phyloP scores from a whole-genome alignment of 169 alveolate genomes.

The Cryptosporidium parvum region DNA sequence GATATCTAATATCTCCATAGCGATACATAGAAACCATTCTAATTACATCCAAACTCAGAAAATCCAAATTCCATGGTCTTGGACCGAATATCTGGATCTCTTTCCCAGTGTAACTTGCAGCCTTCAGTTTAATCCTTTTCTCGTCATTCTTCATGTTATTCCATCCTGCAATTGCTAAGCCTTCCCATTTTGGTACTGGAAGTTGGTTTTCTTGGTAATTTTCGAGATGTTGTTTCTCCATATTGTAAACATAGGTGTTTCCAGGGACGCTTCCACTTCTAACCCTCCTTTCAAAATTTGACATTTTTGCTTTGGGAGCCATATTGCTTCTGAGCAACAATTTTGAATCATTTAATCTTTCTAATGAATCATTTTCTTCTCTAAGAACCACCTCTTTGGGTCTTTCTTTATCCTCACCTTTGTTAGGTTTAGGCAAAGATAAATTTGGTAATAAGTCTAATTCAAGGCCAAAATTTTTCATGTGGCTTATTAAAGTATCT shows the following conservation, averaged over 20 bases:
- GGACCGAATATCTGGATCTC: conserved; percentile 58
- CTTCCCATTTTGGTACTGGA: conserved; percentile 51
- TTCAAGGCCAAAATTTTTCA: conserved; percentile 7
- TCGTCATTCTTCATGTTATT: conserved; percentile 13
- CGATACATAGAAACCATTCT: not conserved
- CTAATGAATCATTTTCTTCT: not conserved
- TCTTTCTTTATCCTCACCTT: not conserved
- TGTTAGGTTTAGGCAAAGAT: not conserved
- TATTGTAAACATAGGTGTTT: not conserved
- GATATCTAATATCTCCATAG: conserved; percentile 20
- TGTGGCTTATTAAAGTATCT: not conserved
- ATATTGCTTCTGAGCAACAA: not conserved
- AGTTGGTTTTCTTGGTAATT: not conserved
- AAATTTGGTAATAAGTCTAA: not conserved
- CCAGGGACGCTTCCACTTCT: conserved; percentile 12
- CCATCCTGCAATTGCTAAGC: conserved; percentile 38
- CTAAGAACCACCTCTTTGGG: not conserved
- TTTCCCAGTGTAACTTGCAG: conserved; percentile 43
- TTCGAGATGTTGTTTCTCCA: not conserved
- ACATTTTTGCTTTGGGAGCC: not conserved
- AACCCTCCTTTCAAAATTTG: conserved; percentile 28
- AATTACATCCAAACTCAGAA: conserved; percentile 35
- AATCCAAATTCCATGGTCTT: conserved; percentile 72
- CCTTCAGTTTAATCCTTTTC: not conserved
- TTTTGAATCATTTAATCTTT: conserved; percentile 6